These are phyloP conservation scores for Colletotrichum tabaci DNA, from an alignment of 2,329 filamentous ascomycete species.

Conservation along the genomic window DNA sequence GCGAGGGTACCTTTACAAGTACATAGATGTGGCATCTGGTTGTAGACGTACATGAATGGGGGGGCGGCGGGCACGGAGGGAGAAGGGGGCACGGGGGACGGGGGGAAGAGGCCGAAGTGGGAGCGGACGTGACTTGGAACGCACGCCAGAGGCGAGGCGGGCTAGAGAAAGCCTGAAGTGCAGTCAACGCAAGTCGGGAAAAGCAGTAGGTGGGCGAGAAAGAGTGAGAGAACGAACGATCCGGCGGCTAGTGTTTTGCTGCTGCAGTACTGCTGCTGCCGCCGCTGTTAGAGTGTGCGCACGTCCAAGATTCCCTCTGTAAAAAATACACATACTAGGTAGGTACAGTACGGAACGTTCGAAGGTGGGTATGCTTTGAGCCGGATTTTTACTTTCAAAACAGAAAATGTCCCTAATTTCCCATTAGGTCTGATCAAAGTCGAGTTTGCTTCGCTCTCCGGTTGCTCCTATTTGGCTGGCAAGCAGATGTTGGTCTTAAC, in stretches of 20 bases:
- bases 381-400: slow-evolving; percentile 10
- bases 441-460: neutral
- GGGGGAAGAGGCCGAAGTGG: neutral
- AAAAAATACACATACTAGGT: too few species aligned
- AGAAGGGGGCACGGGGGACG: slow-evolving; percentile 8
- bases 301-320: neutral
- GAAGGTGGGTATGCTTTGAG: slow-evolving; percentile 7
- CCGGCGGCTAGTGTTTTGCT: slow-evolving; percentile 32
- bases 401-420: slow-evolving; percentile 25
- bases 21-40: slow-evolving; percentile 28
- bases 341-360: too few species aligned
- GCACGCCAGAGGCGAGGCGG: slow-evolving; percentile 7
- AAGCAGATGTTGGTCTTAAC: slow-evolving; percentile 18
- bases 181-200: slow-evolving; percentile 21
- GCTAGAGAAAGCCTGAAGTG: slow-evolving; percentile 10
- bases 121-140: slow-evolving; percentile 39
- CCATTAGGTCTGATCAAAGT: slow-evolving; percentile 21
- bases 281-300: slow-evolving; percentile 16
- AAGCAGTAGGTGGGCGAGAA: slow-evolving; percentile 8
- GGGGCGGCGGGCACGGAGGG: slow-evolving; percentile 18
- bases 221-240: slow-evolving; percentile 4
- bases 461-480: slow-evolving; percentile 1
- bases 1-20: slow-evolving; percentile 43
- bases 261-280: neutral
- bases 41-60: slow-evolving; percentile 37